Conservation (phyloP, 2,329 filamentous ascomycete genomes). For the Cercospora sp. region DNA sequence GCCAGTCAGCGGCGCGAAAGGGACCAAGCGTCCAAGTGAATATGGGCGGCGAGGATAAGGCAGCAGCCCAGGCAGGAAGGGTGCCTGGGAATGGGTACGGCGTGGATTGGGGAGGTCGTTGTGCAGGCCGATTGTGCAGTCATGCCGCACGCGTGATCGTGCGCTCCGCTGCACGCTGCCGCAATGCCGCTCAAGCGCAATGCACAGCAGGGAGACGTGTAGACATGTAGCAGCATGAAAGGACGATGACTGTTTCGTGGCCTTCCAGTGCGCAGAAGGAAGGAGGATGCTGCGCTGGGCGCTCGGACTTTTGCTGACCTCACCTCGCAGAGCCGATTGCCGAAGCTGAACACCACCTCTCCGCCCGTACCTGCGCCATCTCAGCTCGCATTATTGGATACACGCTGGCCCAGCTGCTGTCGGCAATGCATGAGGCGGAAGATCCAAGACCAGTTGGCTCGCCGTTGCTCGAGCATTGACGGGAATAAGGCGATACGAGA, state of each 20-base stretch:
- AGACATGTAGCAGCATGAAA: neutral
- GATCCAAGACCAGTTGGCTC: neutral
- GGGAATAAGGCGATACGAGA: neutral
- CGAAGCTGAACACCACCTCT: neutral
- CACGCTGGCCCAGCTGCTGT: neutral
- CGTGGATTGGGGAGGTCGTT: conserved; percentile 1
- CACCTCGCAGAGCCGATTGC: neutral
- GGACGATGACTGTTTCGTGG: neutral
- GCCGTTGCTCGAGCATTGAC: neutral
- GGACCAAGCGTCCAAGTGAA: neutral
- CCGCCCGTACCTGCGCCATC: neutral
- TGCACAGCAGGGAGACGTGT: neutral
- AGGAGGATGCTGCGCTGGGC: neutral
- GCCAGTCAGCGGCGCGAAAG: neutral
- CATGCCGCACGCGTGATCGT: conserved; percentile 5
- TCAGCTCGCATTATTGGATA: neutral
- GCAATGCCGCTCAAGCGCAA: neutral
- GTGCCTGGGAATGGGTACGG: neutral
- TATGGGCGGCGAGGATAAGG: conserved; percentile 3
- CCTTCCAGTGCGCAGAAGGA: neutral
- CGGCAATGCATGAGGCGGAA: neutral
- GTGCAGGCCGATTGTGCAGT: conserved; percentile 5
- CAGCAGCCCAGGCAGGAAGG: conserved; percentile 4
- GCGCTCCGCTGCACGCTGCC: neutral
- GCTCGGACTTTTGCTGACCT: conserved; percentile 5